Percentiles rank a stretch among this genome's conserved stretches.
phyloP scores from a whole-genome alignment of 2,329 filamentous ascomycete species.

The Ophiocordyceps sinensis region DNA sequence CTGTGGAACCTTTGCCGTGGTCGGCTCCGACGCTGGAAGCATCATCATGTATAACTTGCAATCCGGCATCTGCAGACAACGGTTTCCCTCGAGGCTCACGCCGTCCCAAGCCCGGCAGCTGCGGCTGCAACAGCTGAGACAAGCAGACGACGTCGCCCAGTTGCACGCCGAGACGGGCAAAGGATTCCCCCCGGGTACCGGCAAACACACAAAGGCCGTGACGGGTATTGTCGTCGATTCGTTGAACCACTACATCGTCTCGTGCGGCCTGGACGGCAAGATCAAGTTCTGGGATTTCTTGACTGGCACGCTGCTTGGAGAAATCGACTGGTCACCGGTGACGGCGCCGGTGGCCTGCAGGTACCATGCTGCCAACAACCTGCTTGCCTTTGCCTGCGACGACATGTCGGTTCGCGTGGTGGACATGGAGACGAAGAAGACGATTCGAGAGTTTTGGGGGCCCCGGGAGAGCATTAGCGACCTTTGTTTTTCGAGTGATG shows the following conservation, averaged over 20 bases:
- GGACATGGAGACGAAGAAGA: slow-evolving; percentile 78
- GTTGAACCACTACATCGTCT: slow-evolving; percentile 76
- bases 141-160: slow-evolving; percentile 42
- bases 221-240: slow-evolving; percentile 80
- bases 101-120: slow-evolving; percentile 65
- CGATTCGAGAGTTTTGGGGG: slow-evolving; percentile 87
- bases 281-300: slow-evolving; percentile 96
- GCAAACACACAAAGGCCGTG: slow-evolving; percentile 67
- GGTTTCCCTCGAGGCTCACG: slow-evolving; percentile 69
- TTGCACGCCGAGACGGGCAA: slow-evolving; percentile 30
- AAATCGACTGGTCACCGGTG: slow-evolving; percentile 70
- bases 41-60: slow-evolving; percentile 97
- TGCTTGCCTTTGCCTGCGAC: slow-evolving; percentile 79
- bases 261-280: slow-evolving; percentile 78
- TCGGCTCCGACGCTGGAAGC: slow-evolving; percentile 70
- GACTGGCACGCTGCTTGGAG: slow-evolving; percentile 63
- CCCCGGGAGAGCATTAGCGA: slow-evolving; percentile 61
- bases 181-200: slow-evolving; percentile 36
- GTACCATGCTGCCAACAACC: slow-evolving; percentile 70
- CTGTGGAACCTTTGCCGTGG: slow-evolving; percentile 84
- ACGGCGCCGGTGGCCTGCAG: slow-evolving; percentile 61
- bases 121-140: slow-evolving; percentile 47
- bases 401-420: slow-evolving; percentile 80
- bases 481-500: slow-evolving; percentile 81
- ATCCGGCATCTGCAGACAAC: slow-evolving; percentile 75